Conservation (phyloP, 257 asterid genomes). For the Jasminum sambac region DNA sequence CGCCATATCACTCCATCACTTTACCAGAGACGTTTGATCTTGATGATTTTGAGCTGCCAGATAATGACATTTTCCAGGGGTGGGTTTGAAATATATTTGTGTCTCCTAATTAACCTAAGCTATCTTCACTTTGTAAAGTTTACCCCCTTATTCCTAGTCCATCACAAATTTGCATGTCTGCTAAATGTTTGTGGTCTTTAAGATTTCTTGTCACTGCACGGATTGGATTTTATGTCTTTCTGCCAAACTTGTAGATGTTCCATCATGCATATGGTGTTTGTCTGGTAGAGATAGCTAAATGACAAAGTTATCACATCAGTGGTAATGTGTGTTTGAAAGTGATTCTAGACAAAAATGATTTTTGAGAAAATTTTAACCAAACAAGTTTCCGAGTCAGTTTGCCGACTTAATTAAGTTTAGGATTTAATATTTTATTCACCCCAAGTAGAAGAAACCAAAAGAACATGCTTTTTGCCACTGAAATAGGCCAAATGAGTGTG, state of each 20-base stretch:
- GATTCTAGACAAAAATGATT: too few species aligned
- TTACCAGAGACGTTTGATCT: constrained; percentile 98
- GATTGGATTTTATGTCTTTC: constrained; percentile 8
- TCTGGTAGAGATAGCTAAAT: too few species aligned
- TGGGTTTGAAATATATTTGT: constrained; percentile 37
- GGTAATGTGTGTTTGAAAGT: too few species aligned
- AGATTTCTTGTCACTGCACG: constrained; percentile 3
- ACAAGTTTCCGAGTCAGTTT: neutral
- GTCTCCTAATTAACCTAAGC: constrained; percentile 8
- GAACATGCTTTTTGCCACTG: neutral
- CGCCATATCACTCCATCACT: constrained; percentile 97
- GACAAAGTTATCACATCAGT: too few species aligned
- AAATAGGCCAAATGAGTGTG: constrained; percentile 14
- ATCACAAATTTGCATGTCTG: constrained; percentile 16
- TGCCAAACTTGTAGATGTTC: neutral
- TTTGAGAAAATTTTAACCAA: too few species aligned
- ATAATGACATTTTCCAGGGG: constrained; percentile 87
- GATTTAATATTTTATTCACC: constrained; percentile 1
- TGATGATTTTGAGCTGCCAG: constrained; percentile 99
- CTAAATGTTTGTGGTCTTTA: constrained; percentile 4
- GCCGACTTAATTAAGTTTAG: constrained; percentile 13
- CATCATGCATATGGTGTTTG: neutral
- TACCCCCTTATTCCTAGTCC: constrained; percentile 10
- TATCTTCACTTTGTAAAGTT: constrained; percentile 6
- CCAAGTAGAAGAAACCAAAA: constrained; percentile 4